Evolutionary conservation across 768 basidiomycete species (phyloP).

Genomic region (Tulasnella sp.): DNA sequence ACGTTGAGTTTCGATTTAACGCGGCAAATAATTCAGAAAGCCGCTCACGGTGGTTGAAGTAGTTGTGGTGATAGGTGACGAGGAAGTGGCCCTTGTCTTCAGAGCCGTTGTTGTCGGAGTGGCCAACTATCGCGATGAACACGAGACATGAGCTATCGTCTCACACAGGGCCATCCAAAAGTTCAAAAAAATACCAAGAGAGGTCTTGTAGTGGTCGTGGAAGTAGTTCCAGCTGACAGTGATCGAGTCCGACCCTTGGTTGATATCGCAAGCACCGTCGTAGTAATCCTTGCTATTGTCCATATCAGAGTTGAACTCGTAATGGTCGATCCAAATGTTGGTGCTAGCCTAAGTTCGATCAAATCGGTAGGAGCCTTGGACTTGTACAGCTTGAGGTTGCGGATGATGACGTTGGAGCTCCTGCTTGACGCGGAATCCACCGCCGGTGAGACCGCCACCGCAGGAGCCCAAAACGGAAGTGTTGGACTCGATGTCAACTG

Average conservation of each 20-base stretch:
- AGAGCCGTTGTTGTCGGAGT: conserved; percentile 34
- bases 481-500: background rate
- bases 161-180: background rate
- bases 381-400: conserved; percentile 7
- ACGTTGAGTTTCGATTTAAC: background rate
- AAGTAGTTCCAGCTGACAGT: conserved; percentile 4
- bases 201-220: conserved; percentile 39
- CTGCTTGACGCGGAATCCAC: background rate
- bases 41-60: background rate
- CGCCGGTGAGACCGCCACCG: conserved; percentile 1
- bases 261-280: conserved; percentile 41
- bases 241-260: conserved; percentile 37
- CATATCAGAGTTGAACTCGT: conserved; percentile 1
- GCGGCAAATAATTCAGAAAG: background rate
- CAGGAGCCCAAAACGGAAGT: conserved; percentile 1
- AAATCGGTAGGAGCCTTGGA: background rate
- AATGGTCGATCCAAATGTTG: no score
- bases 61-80: conserved; percentile 8
- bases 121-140: background rate
- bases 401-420: background rate
- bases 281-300: no score
- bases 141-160: background rate
- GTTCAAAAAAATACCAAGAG: conserved; percentile 26
- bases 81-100: conserved; percentile 7
- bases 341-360: background rate